phyloP scores from a whole-genome alignment of 2,329 filamentous ascomycete genomes.

The Furcasterigmium furcatum region DNA sequence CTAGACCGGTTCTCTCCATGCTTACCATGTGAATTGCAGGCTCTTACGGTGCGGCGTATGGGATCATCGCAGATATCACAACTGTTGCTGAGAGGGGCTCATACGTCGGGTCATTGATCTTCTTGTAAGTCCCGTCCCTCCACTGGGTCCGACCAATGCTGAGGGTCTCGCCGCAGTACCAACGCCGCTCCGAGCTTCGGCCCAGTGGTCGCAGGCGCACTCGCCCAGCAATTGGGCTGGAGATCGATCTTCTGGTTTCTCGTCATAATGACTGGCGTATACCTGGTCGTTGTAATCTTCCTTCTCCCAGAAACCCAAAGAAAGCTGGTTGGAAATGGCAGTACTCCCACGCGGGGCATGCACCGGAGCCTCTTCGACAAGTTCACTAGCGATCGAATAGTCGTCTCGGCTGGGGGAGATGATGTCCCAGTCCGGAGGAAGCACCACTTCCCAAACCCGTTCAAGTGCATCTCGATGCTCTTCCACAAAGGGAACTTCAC shows the following conservation, averaged over 20 bases:
- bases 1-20: not conserved
- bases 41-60: slow-evolving; percentile 46
- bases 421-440: not conserved
- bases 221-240: slow-evolving; percentile 50
- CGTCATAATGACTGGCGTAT: slow-evolving; percentile 33
- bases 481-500: not conserved
- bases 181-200: slow-evolving; percentile 21
- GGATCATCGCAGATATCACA: slow-evolving; percentile 56
- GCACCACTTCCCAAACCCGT: not conserved
- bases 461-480: not conserved
- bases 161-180: not conserved
- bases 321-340: not conserved
- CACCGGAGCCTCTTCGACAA: not conserved
- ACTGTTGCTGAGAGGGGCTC: slow-evolving; percentile 53
- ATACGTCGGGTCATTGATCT: slow-evolving; percentile 45
- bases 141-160: not conserved
- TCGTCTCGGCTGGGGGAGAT: no score
- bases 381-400: not conserved
- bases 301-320: slow-evolving; percentile 33
- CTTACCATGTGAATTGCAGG: not conserved
- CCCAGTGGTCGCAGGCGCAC: slow-evolving; percentile 49
- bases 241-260: slow-evolving; percentile 53
- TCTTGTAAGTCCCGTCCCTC: slow-evolving; percentile 14
- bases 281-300: slow-evolving; percentile 33
- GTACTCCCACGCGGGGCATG: not conserved